Conservation (phyloP, 208 protist species). For the Trypanosoma vivax region DNA sequence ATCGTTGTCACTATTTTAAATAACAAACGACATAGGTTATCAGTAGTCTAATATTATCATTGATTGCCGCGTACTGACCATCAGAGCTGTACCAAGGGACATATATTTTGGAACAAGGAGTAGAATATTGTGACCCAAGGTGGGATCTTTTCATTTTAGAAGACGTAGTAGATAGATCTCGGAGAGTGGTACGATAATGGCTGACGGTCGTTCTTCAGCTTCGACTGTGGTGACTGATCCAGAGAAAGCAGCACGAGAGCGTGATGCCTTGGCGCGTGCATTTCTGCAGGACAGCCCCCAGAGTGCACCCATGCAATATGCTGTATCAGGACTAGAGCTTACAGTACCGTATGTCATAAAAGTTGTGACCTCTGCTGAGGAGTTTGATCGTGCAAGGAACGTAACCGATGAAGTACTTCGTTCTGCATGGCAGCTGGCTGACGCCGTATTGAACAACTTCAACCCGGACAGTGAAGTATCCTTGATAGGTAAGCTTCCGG, state of each 20-base stretch:
- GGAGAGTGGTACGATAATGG: conserved; percentile 23
- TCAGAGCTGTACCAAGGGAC: too few relatives aligned
- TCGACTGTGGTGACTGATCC: conserved; percentile 49
- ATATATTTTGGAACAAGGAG: neutral
- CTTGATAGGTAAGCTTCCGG: conserved; percentile 18
- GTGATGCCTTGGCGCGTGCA: conserved; percentile 39
- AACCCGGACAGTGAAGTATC: conserved; percentile 51
- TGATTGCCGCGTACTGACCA: too few relatives aligned
- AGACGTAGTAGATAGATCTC: conserved; percentile 1
- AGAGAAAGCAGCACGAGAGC: conserved; percentile 41
- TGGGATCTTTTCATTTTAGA: too few relatives aligned
- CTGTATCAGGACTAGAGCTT: conserved; percentile 17
- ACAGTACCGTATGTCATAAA: conserved; percentile 31
- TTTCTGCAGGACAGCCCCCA: conserved; percentile 11
- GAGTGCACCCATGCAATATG: conserved; percentile 6
- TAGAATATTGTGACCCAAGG: too few relatives aligned
- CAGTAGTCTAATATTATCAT: too few relatives aligned
- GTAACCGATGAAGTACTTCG: conserved; percentile 17
- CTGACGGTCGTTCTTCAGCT: conserved; percentile 43
- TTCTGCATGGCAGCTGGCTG: conserved; percentile 19
- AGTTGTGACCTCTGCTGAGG: conserved; percentile 20
- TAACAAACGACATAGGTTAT: too few relatives aligned
- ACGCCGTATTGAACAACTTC: conserved; percentile 48
- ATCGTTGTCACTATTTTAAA: too few relatives aligned
- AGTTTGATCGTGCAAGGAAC: conserved; percentile 18